Evolutionary conservation across 192 early-diverging fungal genomes (phyloP).

Genomic region (Bifiguratus adelaidae): DNA sequence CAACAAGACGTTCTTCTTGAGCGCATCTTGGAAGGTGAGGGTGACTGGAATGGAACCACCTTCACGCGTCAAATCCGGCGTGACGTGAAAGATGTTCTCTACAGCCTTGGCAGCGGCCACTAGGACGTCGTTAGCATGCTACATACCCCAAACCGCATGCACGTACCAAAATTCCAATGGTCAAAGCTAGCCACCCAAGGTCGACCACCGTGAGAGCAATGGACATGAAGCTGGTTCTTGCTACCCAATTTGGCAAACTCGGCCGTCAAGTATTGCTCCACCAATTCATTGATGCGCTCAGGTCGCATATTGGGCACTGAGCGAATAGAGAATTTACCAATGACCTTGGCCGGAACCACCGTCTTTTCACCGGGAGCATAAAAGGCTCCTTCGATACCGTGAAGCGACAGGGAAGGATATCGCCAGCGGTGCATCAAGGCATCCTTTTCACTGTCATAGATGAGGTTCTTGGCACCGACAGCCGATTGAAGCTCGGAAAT

Average conservation of each 20-base stretch:
- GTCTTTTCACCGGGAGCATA: constrained; percentile 91
- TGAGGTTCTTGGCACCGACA: constrained; percentile 62
- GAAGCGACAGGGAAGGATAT: constrained; percentile 89
- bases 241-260: constrained; percentile 85
- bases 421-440: constrained; percentile 91
- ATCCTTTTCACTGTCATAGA: constrained; percentile 63
- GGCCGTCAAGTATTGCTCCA: constrained; percentile 58
- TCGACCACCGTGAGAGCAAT: constrained; percentile 76
- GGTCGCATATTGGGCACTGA: constrained; percentile 91
- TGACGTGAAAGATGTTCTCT: constrained; percentile 83
- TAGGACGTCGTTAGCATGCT: neutral
- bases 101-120: constrained; percentile 85
- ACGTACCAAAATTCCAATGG: constrained; percentile 82
- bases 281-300: constrained; percentile 61
- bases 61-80: constrained; percentile 95
- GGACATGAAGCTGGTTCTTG: constrained; percentile 76
- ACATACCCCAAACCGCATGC: neutral
- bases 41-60: constrained; percentile 98
- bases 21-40: constrained; percentile 92
- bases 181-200: constrained; percentile 86
- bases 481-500: constrained; percentile 71
- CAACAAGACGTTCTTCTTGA: constrained; percentile 82
- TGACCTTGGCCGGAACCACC: constrained; percentile 90
- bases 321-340: constrained; percentile 98
- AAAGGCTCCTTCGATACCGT: constrained; percentile 97